A percentile compares a stretch with the other conserved stretches of the same genome.
These are phyloP conservation scores for Tetrapisispora nanseiensis DNA, from an alignment of 805 yeast genomes.

Conservation along the genomic window DNA sequence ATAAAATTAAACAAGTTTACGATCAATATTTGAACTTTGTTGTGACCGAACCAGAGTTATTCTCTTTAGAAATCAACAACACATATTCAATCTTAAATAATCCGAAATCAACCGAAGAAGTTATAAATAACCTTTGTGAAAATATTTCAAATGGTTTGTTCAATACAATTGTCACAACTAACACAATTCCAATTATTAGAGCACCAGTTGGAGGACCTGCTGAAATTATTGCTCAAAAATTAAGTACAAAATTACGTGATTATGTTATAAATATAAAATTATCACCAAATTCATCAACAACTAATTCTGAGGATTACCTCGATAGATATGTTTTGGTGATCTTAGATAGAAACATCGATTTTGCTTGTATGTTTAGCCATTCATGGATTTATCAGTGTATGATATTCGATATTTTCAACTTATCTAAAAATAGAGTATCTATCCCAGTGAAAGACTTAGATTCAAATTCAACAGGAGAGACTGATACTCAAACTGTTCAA, in stretches of 20 bases:
- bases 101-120: constrained; percentile 65
- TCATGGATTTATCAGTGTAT: constrained; percentile 97
- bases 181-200: constrained; percentile 79
- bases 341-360: constrained; percentile 80
- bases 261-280: constrained; percentile 59
- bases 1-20: constrained; percentile 72
- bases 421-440: constrained; percentile 74
- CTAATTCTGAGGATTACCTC: constrained; percentile 21
- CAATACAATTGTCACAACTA: constrained; percentile 67
- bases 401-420: constrained; percentile 82
- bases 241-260: constrained; percentile 78
- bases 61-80: constrained; percentile 59
- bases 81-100: constrained; percentile 62
- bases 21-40: constrained; percentile 90
- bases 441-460: constrained; percentile 36
- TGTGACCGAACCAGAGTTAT: constrained; percentile 87
- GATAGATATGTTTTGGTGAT: constrained; percentile 71
- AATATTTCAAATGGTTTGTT: constrained; percentile 71
- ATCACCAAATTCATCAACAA: constrained; percentile 16
- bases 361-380: constrained; percentile 90
- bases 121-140: constrained; percentile 59
- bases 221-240: constrained; percentile 79
- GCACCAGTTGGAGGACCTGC: constrained; percentile 93
- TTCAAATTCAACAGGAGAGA: constrained; percentile 6
- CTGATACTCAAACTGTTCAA: constrained; percentile 16